Base-by-base conservation (phyloP, 352 stramenopile species). In the Blastocystis sp. region DNA sequence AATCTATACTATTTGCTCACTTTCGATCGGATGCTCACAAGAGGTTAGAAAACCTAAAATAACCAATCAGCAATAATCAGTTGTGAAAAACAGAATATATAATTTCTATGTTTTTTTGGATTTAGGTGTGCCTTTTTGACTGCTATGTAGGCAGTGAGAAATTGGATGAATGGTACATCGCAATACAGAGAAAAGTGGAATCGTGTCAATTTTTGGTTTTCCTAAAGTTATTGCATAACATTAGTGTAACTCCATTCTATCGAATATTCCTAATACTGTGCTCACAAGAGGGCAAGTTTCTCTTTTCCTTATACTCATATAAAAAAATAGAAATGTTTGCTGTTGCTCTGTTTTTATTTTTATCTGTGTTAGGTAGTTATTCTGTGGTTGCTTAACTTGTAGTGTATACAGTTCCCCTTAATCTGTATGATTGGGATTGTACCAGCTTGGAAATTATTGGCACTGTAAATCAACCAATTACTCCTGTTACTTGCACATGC, bases 351-450 rank as follows among this genome's bases (percentile, higher is more conserved):
- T 55, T 53, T 78, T 78, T 55, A 16, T 13, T 78, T 78, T 78
- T 78, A 26, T 37, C 56, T 34, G 66, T 43, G 34, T 8, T 78
- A 7, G 47, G 66, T 78, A 78, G 13, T 24, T 34, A 24, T 50
- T n/a, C 9, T 7, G 39, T 37, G 11, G 16, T 55, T 2, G 18
- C 9, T n/a, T 78, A 9, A 78, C 37, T n/a, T 78, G 39, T 78
- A 78, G 66, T 78, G 34, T 53, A 50, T 78, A n/a, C 41, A 45
- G 69, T 13, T 24, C 69, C 69, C 13, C 9, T 39, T 9, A 81
- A 81, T 39, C 69, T 81, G 16, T 9, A 81, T 62, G 69, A 81
- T 62, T 81, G 69, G 69, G 39, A 30, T 26, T 81, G 69, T 64
- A 30, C 43, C 34, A 81, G 50, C 69, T 63, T 37, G 69, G 65